These are phyloP conservation scores for Calocybe indica DNA, from an alignment of 768 basidiomycete genomes.

Conservation along the genomic window DNA sequence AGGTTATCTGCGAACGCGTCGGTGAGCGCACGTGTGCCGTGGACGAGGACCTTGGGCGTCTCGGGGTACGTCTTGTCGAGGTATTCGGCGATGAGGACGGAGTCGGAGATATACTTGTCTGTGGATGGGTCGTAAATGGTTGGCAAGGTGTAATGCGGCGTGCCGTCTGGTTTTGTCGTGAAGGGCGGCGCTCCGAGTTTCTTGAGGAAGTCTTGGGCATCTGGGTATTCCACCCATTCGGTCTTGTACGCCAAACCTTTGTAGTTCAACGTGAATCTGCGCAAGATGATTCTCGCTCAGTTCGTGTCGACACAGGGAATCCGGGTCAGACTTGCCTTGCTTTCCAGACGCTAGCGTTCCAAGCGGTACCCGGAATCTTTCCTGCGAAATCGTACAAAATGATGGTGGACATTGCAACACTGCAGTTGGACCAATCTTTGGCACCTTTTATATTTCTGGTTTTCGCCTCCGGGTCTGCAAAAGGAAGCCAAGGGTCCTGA, in stretches of 20 bases:
- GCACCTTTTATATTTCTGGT: too few species aligned
- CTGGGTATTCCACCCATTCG: neutral
- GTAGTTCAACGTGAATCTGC: too few species aligned
- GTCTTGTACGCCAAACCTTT: neutral
- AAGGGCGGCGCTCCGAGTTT: neutral
- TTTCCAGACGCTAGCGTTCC: too few species aligned
- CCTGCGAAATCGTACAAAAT: too few species aligned
- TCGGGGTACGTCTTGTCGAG: slow-evolving; percentile 37
- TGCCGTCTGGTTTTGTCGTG: slow-evolving; percentile 17
- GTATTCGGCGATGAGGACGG: slow-evolving; percentile 38
- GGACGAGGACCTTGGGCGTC: slow-evolving; percentile 18
- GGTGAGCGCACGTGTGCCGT: slow-evolving; percentile 13
- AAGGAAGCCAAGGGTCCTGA: too few species aligned
- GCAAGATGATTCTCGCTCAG: too few species aligned
- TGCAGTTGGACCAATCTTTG: too few species aligned
- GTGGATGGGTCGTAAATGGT: slow-evolving; percentile 34
- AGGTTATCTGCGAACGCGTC: slow-evolving; percentile 8
- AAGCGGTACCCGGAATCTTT: too few species aligned
- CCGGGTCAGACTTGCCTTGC: too few species aligned
- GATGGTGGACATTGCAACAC: too few species aligned
- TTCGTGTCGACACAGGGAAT: too few species aligned
- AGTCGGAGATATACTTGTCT: slow-evolving; percentile 28
- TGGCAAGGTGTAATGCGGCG: slow-evolving; percentile 31
- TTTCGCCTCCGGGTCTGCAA: too few species aligned
- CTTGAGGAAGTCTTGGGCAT: neutral